phyloP scores from a whole-genome alignment of 371 early-diverging fungal species.

The Quaeritorhiza haematococci region DNA sequence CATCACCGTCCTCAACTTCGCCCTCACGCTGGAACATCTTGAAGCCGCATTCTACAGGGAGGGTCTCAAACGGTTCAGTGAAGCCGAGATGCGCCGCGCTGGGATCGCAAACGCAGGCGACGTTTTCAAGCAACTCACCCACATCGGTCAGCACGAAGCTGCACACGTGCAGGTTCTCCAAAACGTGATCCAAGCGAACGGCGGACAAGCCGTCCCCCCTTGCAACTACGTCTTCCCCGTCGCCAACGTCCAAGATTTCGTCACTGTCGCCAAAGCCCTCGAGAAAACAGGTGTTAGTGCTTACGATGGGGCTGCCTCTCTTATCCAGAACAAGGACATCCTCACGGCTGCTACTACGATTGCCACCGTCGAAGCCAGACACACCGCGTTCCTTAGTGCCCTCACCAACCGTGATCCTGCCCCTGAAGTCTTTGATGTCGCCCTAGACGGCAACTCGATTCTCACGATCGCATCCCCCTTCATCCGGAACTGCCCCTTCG shows the following conservation, averaged over 20 bases:
- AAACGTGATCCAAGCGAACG: conserved; percentile 17
- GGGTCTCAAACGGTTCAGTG: conserved; percentile 32
- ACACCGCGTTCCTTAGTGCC: conserved; percentile 26
- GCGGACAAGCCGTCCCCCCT: conserved; percentile 24
- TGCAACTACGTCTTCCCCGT: conserved; percentile 39
- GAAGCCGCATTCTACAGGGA: conserved; percentile 21
- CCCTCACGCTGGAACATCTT: conserved; percentile 23
- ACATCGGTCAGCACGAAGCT: conserved; percentile 32
- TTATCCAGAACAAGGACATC: conserved; percentile 20
- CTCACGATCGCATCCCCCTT: conserved; percentile 28
- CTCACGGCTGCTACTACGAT: conserved; percentile 32
- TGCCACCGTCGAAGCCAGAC: conserved; percentile 36
- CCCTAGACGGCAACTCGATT: conserved; percentile 23
- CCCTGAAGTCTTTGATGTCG: conserved; percentile 28
- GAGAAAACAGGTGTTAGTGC: conserved; percentile 43
- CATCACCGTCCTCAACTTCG: conserved; percentile 24
- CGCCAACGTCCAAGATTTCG: conserved; percentile 26
- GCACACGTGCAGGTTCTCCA: conserved; percentile 32
- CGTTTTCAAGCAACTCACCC: conserved; percentile 24
- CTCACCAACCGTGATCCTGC: conserved; percentile 12
- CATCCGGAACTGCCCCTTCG: conserved; percentile 22
- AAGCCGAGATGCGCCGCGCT: conserved; percentile 20
- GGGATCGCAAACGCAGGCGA: conserved; percentile 27
- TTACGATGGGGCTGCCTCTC: conserved; percentile 34
- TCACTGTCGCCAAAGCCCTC: conserved; percentile 32